phyloP scores from a whole-genome alignment of 805 yeast genomes.

The Candida sithepensis region DNA sequence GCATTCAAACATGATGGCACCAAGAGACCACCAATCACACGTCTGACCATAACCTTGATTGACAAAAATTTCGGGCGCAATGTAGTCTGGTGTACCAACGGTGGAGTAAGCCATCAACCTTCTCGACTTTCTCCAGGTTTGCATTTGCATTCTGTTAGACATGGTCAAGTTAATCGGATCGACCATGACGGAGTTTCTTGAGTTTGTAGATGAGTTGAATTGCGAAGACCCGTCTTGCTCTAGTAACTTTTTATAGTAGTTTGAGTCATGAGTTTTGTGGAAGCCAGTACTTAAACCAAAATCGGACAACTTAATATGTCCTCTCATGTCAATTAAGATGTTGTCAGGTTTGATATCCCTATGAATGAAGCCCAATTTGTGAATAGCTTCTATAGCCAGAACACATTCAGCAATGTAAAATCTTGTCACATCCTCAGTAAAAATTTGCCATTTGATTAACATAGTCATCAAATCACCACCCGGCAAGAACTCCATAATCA shows the following conservation, averaged over 20 bases:
- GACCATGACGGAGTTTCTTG: slow-evolving; percentile 79
- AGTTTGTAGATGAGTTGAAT: slow-evolving; percentile 28
- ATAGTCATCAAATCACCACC: slow-evolving; percentile 92
- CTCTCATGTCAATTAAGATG: slow-evolving; percentile 60
- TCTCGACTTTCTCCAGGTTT: slow-evolving; percentile 92
- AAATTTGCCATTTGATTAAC: slow-evolving; percentile 91
- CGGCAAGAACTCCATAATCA: slow-evolving; percentile 79
- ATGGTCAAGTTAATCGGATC: slow-evolving; percentile 94
- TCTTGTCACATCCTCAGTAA: slow-evolving; percentile 88
- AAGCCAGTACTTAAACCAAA: slow-evolving; percentile 87
- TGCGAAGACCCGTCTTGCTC: slow-evolving; percentile 50
- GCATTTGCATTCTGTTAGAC: slow-evolving; percentile 92
- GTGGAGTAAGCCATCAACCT: slow-evolving; percentile 94
- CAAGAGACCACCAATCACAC: slow-evolving; percentile 98
- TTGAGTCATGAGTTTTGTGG: slow-evolving; percentile 88
- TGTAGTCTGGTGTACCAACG: slow-evolving; percentile 94
- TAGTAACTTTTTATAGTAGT: slow-evolving; percentile 76
- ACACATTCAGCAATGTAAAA: slow-evolving; percentile 97
- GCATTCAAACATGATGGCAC: slow-evolving; percentile 96
- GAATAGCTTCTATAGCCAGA: slow-evolving; percentile 90
- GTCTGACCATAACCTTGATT: slow-evolving; percentile 96
- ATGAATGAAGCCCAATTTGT: slow-evolving; percentile 90
- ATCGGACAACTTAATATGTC: slow-evolving; percentile 65
- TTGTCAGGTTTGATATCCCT: slow-evolving; percentile 98
- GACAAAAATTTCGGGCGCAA: slow-evolving; percentile 90